phyloP scores from a whole-genome alignment of 2,329 filamentous ascomycete species.

The Trichoderma sp. region DNA sequence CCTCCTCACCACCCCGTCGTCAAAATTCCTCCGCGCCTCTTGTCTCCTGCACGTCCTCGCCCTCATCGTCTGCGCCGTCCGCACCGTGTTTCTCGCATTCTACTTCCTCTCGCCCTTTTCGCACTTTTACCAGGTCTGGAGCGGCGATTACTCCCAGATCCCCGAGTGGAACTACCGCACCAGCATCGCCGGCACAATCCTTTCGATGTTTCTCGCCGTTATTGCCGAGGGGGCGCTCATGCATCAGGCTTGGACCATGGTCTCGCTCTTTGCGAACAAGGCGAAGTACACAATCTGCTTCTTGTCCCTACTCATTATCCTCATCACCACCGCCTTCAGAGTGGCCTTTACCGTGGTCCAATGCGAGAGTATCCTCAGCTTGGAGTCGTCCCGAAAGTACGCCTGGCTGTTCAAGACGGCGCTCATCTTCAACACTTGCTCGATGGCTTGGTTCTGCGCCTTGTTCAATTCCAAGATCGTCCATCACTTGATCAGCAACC shows the following conservation, averaged over 20 bases:
- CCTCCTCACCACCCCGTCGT: conserved; percentile 62
- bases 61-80: conserved; percentile 59
- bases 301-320: conserved; percentile 37
- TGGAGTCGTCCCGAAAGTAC: conserved; percentile 26
- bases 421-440: conserved; percentile 40
- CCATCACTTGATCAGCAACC: conserved; percentile 47
- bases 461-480: conserved; percentile 54
- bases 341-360: conserved; percentile 39
- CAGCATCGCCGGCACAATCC: conserved; percentile 41
- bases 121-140: conserved; percentile 60
- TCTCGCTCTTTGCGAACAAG: conserved; percentile 45
- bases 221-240: conserved; percentile 48
- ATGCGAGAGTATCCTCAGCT: conserved; percentile 31
- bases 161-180: conserved; percentile 35
- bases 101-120: conserved; percentile 62
- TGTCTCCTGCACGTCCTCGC: conserved; percentile 64
- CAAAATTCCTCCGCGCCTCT: conserved; percentile 63
- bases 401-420: conserved; percentile 41
- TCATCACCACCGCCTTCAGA: conserved; percentile 34
- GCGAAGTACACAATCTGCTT: conserved; percentile 34
- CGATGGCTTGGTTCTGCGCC: conserved; percentile 54
- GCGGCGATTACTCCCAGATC: conserved; percentile 53
- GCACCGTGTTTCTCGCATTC: conserved; percentile 55
- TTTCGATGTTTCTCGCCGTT: conserved; percentile 45
- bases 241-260: conserved; percentile 53